These are phyloP conservation scores for Citrus maxima DNA, from an alignment of 345 rosid species.

Conservation along the genomic window DNA sequence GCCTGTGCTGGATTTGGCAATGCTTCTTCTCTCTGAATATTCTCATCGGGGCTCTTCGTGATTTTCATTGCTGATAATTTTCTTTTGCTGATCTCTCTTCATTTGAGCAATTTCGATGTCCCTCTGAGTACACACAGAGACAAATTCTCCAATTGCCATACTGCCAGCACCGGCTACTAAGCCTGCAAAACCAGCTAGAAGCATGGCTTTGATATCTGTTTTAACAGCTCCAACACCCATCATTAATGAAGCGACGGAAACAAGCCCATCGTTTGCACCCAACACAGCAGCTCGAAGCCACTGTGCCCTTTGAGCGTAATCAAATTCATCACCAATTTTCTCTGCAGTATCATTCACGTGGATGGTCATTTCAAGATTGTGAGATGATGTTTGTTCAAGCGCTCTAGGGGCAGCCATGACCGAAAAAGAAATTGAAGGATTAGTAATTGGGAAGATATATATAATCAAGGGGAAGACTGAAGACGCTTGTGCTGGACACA, in stretches of 20 bases:
- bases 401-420: conserved; percentile 21
- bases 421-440: background rate
- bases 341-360: background rate
- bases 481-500: conserved; percentile 39
- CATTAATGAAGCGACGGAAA: conserved; percentile 79
- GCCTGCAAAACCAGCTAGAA: conserved; percentile 70
- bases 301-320: conserved; percentile 66
- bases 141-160: conserved; percentile 88
- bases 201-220: conserved; percentile 57
- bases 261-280: conserved; percentile 79
- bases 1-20: conserved; percentile 69
- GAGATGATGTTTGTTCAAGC: background rate
- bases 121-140: conserved; percentile 70
- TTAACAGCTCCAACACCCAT: conserved; percentile 78
- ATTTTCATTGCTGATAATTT: background rate
- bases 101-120: conserved; percentile 62
- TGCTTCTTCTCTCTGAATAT: conserved; percentile 16
- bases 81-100: conserved; percentile 29
- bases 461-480: background rate
- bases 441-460: background rate
- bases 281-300: conserved; percentile 84
- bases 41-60: conserved; percentile 23
- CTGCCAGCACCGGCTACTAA: conserved; percentile 72
- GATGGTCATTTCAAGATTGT: conserved; percentile 13
- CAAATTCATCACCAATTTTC: conserved; percentile 11